Percentiles rank a stretch among this genome's conserved stretches.
These are phyloP conservation scores for Calonectria crousiana DNA, from an alignment of 2,329 filamentous ascomycete species.

Conservation along the genomic window DNA sequence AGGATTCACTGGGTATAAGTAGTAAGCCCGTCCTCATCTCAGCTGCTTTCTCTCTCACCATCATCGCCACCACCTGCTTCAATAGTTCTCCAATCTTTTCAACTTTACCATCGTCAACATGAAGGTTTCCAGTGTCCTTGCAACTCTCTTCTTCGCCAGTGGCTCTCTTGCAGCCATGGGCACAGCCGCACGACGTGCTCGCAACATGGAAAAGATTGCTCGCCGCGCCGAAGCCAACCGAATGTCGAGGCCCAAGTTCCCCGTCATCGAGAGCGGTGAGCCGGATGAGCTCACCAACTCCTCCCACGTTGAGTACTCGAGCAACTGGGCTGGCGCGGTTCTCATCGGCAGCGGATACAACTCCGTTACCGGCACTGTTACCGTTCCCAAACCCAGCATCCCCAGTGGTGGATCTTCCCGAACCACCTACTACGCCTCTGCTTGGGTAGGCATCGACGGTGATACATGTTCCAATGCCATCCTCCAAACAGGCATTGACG, in stretches of 20 bases:
- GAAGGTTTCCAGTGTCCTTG: constrained; percentile 13
- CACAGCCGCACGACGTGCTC: constrained; percentile 16
- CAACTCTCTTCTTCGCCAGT: constrained; percentile 13
- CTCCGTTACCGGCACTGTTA: constrained; percentile 46
- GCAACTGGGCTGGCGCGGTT: constrained; percentile 48
- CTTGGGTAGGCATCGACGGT: constrained; percentile 64
- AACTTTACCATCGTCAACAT: neutral
- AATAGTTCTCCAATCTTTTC: neutral
- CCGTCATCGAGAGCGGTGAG: neutral
- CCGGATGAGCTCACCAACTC: constrained; percentile 13
- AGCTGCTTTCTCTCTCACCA: neutral
- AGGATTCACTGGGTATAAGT: neutral
- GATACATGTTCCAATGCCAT: constrained; percentile 55
- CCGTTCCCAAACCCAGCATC: constrained; percentile 42
- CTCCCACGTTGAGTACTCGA: constrained; percentile 38
- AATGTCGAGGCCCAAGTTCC: constrained; percentile 16
- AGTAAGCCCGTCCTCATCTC: neutral
- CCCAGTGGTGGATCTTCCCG: constrained; percentile 19
- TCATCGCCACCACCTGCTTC: neutral
- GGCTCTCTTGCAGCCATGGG: constrained; percentile 18
- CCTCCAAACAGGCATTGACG: constrained; percentile 58
- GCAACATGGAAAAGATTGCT: constrained; percentile 16
- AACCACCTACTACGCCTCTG: constrained; percentile 38
- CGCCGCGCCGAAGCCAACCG: constrained; percentile 6
- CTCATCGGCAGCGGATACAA: constrained; percentile 42